Base-by-base conservation (phyloP, 257 asterid genomes). In the Gentiana macrophylla region DNA sequence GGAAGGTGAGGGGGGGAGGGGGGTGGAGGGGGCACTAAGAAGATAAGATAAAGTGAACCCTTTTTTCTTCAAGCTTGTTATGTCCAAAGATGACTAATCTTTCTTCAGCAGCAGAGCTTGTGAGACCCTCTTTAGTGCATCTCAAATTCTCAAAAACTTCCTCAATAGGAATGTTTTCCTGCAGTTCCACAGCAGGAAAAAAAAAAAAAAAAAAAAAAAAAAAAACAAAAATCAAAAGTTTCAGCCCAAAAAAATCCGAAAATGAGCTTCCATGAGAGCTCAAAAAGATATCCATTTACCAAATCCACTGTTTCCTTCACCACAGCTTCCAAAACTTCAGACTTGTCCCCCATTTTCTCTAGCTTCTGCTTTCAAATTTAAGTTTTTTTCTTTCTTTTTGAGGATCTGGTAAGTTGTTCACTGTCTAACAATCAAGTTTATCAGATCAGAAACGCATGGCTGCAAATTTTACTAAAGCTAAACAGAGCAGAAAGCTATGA, bases 41-140 rank as follows among this genome's bases (percentile, higher is more conserved):
- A 4, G 3, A 34, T 13, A 35, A 49, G 43, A 36, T 0, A 6
- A 6, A 38, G 8, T 10, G 3, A 37, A 80, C 95, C 87, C 67
- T 66, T 66, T 84, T 81, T 35, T 84, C 95, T 71, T 84, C 89
- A 57, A 86, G 94, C 72, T 79, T 86, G 75, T 86, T 86, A 38
- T 66, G 61, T 32, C 95, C 95, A 51, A 81, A 86, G 5, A 84
- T 80, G 34, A 65, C 74, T 4, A 86, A 73, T 68, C 95, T 78
- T 34, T 49, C 66, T 53, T 50, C 49, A 61, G 82, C 91, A 57
- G 77, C 86, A 32, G 62, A 75, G 49, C 71, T 59, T 2, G 81
- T 70, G 12, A 86, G 75, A 12, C 95, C 95, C 57, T 71, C 80
- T 45, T 45, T 76, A 36, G 77, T 55, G 68, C 94, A 84, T 56